Evolutionary conservation across 768 basidiomycete genomes (phyloP).

Genomic region (Leccinum uliginosum): DNA sequence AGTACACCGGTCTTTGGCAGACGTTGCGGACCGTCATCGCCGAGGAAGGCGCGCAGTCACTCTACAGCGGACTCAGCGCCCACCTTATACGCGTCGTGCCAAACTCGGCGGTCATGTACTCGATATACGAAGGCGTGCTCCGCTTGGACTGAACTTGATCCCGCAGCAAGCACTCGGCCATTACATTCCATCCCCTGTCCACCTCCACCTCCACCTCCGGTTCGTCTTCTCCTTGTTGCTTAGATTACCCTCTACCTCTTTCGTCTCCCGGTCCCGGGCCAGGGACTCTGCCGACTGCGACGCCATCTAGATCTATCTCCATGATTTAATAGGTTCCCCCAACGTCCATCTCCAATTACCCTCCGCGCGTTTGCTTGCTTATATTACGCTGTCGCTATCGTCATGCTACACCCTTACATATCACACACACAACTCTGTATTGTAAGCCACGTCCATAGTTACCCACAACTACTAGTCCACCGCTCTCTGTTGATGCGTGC

Average conservation of each 20-base stretch:
- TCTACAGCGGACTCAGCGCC: conserved; percentile 91
- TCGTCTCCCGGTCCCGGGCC: too few relatives aligned
- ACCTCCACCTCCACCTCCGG: background rate
- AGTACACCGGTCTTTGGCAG: conserved; percentile 84
- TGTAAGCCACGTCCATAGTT: conserved; percentile 18
- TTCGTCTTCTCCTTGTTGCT: too few relatives aligned
- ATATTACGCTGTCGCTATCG: conserved; percentile 16
- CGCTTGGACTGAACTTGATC: conserved; percentile 41
- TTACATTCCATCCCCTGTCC: background rate
- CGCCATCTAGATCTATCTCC: conserved; percentile 15
- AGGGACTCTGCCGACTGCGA: background rate
- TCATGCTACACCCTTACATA: background rate
- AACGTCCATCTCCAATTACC: background rate
- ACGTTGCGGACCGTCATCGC: conserved; percentile 79
- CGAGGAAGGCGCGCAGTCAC: conserved; percentile 82
- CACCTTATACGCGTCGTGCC: conserved; percentile 97
- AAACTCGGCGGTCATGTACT: conserved; percentile 96
- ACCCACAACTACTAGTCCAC: conserved; percentile 21
- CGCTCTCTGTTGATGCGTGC: too few relatives aligned
- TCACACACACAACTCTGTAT: conserved; percentile 13
- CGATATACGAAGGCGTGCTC: conserved; percentile 84
- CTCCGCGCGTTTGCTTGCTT: conserved; percentile 8
- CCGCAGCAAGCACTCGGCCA: background rate
- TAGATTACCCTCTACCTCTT: too few relatives aligned
- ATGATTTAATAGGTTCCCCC: conserved; percentile 19